Evolutionary conservation across 2,329 filamentous ascomycete genomes (phyloP), one percentile per base, ranked within the genome.

Genomic region (Didymella arachidicola): DNA sequence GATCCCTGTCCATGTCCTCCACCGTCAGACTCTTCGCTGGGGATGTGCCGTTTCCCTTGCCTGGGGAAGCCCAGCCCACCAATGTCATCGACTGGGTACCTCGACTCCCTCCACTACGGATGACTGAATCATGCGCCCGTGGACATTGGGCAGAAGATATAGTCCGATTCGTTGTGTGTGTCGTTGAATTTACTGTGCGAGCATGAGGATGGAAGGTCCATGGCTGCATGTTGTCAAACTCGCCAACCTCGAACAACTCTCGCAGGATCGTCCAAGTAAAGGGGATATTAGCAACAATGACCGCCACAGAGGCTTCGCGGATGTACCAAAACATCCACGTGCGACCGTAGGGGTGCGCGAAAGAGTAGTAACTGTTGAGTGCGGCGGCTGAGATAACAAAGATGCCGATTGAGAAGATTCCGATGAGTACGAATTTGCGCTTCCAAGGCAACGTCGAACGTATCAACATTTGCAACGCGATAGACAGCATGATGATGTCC

Each of bases 401-500:
- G 32, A 75, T 65, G 3, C 86, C 86, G 0, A 88, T 74, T 2
- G 80, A 81, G 70, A 89, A 87, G 53, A 88, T 81, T 43, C 75
- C 78, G 56, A 83, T 81, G 0, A 88, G 77, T 1, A 86, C 80
- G 0, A 85, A 46, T 67, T 88, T 88, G 46, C 84, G 77, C 41
- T 76, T 75, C 56, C 76, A 68, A 0, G 79, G 80, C 5, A 83
- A 67, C 2, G 74, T 66, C 42, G 78, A 76, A 16, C 77, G 72
- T 32, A 82, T 66, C 51, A 82, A 79, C 71, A 83, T 79, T 4
- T 79, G 79, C 1, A 82, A 69, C 2, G 76, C 78, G 38, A 83
- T 79, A 19, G 66, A 71, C 14, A 82, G 68, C 72, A 82, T 81
- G 53, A 78, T 66, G n/a, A 79, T 32, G 53, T 83, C 81, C 2